Conservation (phyloP, 495 filamentous ascomycete genomes). For the Aspergillus bridgeri region DNA sequence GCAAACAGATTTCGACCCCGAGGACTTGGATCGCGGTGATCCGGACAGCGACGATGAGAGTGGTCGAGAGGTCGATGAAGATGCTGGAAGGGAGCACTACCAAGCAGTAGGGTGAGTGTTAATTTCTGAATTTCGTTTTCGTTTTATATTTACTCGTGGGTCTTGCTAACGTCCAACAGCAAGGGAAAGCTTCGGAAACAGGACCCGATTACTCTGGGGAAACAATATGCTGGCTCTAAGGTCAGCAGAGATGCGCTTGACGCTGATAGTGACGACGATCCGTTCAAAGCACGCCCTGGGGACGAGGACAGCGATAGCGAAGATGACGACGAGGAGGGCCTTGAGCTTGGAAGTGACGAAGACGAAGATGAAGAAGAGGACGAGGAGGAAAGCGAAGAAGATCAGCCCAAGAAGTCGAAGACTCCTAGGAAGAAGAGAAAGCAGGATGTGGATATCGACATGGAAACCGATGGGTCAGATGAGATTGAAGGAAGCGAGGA, state of each 20-base stretch:
- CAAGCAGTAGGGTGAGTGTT: constrained; percentile 65
- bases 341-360: constrained; percentile 30
- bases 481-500: constrained; percentile 19
- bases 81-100: constrained; percentile 77
- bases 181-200: constrained; percentile 82
- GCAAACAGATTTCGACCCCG: constrained; percentile 78
- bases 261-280: constrained; percentile 47
- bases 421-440: constrained; percentile 30
- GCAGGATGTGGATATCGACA: constrained; percentile 18
- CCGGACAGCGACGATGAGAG: constrained; percentile 49
- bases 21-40: constrained; percentile 59
- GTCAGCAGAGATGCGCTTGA: constrained; percentile 72
- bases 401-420: constrained; percentile 33
- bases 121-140: constrained; percentile 3
- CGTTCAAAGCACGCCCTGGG: constrained; percentile 29
- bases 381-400: constrained; percentile 23
- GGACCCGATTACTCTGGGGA: constrained; percentile 58
- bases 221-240: constrained; percentile 75
- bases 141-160: background rate
- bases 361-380: constrained; percentile 31
- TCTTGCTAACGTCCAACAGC: constrained; percentile 36
- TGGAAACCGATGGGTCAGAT: constrained; percentile 20
- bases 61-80: constrained; percentile 38
- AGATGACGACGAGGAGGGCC: constrained; percentile 57
- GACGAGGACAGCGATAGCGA: constrained; percentile 51